Base-by-base conservation (phyloP, 2,329 filamentous ascomycete species). In the Paecilomyces fulvus region DNA sequence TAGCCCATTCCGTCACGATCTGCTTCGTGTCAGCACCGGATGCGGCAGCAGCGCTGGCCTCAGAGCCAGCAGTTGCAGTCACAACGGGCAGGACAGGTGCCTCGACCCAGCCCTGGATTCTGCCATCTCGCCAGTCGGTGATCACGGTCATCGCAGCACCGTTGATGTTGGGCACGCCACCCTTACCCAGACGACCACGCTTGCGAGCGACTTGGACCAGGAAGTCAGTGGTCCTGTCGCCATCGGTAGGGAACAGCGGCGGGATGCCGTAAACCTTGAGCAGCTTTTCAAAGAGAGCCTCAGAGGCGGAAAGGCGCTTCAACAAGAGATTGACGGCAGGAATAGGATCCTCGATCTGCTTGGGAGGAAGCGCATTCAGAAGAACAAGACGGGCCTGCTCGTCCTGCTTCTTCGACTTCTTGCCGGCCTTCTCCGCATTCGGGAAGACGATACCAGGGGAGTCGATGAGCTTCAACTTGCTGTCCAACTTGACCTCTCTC, bases 361-460 rank as follows among this genome's bases (percentile, higher is more conserved):
- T 95, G 28, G 92, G 92, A 0, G 94, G 92, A 3, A 99, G 82
- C 30, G 91, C 91, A 72, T 96, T 96, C 55, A 96, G 82, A 48
- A 96, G 86, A 55, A 95, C 84, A 21, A 96, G 83, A 65, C 91
- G 85, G 28, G 92, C 91, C 71, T 83, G 78, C 59, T 94, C 88
- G 43, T 90, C 87, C 65, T 90, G 85, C 64, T 83, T 81, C 66
- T 80, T 78, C 54, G 80, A 77, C 67, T 81, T 84, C 72, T 86
- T 86, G 64, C 70, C 75, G 55, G 79, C 63, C 60, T 71, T 71
- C 50, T 67, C 68, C 7, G 75, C 68, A 25, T 86, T 89, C 8
- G 92, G 91, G 80, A 96, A 96, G 58, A 96, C 90, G 63, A 96
- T 95, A 67, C 92, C 92, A 37, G 92, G 92, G 0, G 92, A 96